These are phyloP conservation scores for Sporothrix dimorphospora DNA, from an alignment of 2,329 filamentous ascomycete species.

Conservation along the genomic window DNA sequence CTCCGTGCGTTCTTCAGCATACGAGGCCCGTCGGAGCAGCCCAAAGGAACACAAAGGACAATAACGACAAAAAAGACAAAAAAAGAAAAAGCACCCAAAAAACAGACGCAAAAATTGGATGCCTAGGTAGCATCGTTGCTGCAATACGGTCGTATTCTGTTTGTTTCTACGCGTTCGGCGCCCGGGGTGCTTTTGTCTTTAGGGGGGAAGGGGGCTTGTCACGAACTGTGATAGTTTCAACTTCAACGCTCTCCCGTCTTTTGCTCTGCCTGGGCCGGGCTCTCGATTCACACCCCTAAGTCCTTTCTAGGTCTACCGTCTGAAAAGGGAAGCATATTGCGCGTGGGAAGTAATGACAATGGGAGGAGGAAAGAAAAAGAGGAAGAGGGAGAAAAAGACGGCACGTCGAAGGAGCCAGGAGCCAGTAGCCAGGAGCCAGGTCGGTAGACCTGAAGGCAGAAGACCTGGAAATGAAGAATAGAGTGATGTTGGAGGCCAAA, in stretches of 20 bases:
- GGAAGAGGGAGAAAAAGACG: background rate
- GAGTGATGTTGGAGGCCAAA: background rate
- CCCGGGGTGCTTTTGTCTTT: background rate
- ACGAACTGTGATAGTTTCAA: background rate
- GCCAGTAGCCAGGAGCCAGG: too few relatives aligned
- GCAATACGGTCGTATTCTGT: background rate
- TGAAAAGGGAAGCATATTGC: slow-evolving; percentile 20
- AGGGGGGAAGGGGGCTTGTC: too few relatives aligned
- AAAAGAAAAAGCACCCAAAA: background rate
- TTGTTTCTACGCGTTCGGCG: background rate
- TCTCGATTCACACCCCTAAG: too few relatives aligned
- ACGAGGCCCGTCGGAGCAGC: background rate
- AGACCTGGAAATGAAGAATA: background rate
- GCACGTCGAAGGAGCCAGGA: background rate
- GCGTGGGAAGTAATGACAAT: background rate
- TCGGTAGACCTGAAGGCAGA: background rate
- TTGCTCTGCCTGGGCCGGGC: background rate
- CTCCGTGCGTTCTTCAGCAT: background rate
- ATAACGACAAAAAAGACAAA: too few relatives aligned
- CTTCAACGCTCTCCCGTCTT: background rate
- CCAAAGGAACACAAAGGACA: background rate
- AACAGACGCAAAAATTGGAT: background rate
- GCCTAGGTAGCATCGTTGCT: background rate
- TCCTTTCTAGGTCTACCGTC: too few relatives aligned
- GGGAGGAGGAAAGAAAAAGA: background rate